Percentiles rank a stretch among this genome's conserved stretches.
Conservation (phyloP, 75 land plant species). For the Pseudotsuga menziesii region DNA sequence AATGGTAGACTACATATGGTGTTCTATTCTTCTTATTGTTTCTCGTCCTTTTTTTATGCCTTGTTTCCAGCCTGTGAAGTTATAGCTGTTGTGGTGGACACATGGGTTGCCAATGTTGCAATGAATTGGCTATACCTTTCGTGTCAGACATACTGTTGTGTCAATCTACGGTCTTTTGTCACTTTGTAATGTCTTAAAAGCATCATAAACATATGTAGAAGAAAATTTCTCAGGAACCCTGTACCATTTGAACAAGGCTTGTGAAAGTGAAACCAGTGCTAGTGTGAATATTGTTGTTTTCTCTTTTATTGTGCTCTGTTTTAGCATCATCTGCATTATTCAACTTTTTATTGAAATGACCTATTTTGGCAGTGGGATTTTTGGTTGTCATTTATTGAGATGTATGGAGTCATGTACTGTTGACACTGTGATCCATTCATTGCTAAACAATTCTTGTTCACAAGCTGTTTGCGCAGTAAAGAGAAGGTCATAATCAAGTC, state of each 20-base stretch:
- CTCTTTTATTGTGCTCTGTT: too few relatives aligned
- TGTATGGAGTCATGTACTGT: too few relatives aligned
- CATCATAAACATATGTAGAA: neutral
- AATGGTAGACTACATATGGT: neutral
- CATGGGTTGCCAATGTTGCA: neutral
- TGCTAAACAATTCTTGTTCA: too few relatives aligned
- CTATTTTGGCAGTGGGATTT: neutral
- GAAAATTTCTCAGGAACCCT: neutral
- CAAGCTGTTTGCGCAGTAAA: neutral
- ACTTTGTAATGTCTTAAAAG: neutral
- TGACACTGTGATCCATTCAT: too few relatives aligned
- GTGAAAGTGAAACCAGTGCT: conserved; percentile 28
- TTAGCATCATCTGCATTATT: too few relatives aligned
- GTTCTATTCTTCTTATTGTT: neutral
- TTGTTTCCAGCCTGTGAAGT: neutral
- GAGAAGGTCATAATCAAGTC: neutral
- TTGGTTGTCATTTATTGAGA: neutral
- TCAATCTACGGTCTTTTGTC: neutral
- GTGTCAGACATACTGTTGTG: neutral
- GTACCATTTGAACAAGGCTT: neutral
- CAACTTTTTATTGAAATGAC: too few relatives aligned
- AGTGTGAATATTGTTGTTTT: neutral
- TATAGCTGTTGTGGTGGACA: neutral
- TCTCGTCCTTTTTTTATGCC: neutral
- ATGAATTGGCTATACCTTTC: neutral